phyloP scores from a whole-genome alignment of 345 rosid genomes.

The Clausena lansium region DNA sequence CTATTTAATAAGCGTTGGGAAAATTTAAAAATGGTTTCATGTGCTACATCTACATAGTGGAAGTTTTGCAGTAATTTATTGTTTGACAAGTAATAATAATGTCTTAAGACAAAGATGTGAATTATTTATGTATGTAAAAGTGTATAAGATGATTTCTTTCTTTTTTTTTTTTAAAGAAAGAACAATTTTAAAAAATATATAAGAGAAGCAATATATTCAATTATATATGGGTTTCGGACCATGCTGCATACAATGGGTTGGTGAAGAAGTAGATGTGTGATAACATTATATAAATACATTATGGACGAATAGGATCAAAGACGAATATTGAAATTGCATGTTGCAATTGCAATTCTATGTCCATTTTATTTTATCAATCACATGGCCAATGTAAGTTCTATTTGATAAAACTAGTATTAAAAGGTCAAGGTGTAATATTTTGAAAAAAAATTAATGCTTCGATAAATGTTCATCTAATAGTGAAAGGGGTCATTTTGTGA shows the following conservation, averaged over 20 bases:
- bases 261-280: neutral
- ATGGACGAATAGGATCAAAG: neutral
- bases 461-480: no score
- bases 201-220: neutral
- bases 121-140: neutral
- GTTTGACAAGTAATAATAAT: neutral
- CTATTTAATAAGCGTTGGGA: no score
- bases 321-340: neutral
- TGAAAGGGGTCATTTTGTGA: neutral
- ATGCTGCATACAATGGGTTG: neutral
- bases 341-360: neutral
- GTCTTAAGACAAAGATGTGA: neutral
- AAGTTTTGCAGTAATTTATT: no score
- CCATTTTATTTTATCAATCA: neutral
- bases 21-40: no score
- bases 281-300: neutral
- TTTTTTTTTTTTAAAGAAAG: no score
- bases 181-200: neutral
- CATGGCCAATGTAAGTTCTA: neutral
- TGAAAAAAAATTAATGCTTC: neutral
- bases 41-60: neutral
- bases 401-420: neutral
- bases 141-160: neutral
- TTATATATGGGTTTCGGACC: slow-evolving; percentile 4
- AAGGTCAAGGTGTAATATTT: neutral